Base-by-base conservation (phyloP, 805 yeast genomes). In the Maudiozyma barnettii region DNA sequence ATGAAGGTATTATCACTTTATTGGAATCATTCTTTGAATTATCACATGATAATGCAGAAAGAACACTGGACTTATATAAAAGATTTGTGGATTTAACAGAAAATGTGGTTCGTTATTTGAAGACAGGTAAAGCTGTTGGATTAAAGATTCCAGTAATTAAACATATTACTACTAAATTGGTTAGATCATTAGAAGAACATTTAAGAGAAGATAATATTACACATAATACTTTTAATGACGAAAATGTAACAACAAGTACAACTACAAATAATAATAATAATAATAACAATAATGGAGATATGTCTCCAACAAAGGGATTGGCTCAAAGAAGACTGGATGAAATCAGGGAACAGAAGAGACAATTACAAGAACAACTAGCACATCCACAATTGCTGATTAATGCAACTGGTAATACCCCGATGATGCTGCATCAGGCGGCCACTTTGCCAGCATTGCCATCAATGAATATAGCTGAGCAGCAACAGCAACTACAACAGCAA, bases 11-110 rank as follows among this genome's bases (percentile, higher is more conserved):
- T 22, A 90, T 93, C 56, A 93, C 93, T 57, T 69, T 93, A 39
- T 75, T 93, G 52, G 98, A 93, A 65, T 95, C 91, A 59, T 93
- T 86, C 67, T 93, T 93, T 69, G 99, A 93, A 67, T 83, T 93
- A 79, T 81, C 91, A 35, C 81, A 78, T 54, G 67, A 69, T 31
- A 96, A 91, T 61, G 98, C 97, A 1, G 87, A 84, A 61, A 75
- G 90, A 51, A 90, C 97, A 0, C 74, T 91, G 49, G 79, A 78
- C 20, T 81, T 93, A 45, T 93, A 93, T 70, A 86, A 84, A 55
- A 76, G 74, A 50, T 93, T 93, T 66, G 95, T 89, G 37, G 82
- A 79, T 50, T 79, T 88, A 61, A 93, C 98, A 2, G 81, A 81
- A 46, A 82, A 81, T 60, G 98, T 91, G 9, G 93, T 93, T 26